Base-by-base conservation (phyloP, 2,329 filamentous ascomycete genomes). In the Clathrospora elynae region DNA sequence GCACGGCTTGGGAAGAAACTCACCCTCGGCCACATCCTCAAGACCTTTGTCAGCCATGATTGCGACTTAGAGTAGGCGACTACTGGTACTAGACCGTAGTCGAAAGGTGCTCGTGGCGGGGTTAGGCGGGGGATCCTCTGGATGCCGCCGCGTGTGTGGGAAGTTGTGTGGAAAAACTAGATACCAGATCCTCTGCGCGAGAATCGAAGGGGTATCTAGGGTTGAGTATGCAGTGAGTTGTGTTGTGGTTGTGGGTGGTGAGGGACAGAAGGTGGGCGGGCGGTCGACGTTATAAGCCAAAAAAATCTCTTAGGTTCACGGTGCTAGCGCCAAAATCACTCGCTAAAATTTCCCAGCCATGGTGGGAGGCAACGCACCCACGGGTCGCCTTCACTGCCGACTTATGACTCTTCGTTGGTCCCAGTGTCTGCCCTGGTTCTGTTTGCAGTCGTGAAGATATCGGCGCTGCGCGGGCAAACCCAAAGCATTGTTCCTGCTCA, bases 1-100 rank as follows among this genome's bases (percentile, higher is more conserved):
- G 22, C 10, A n/a, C 25, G 34, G 19, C 26, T 12, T 7, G 31
- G 41, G 32, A 32, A 23, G 22, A 42, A 55, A 85, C 89, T 80
- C 81, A 95, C 90, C 84, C 82, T 95, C 90, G 74, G 89, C 87
- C 78, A 96, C 86, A 76, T 97, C 92, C 83, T 96, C 91, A 80
- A 97, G 90, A 83, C 92, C 92, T 83, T 96, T 88, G 75, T 86
- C 85, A 90, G 91, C 92, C 92, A 97, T 97, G 84, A 87, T 96
- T 92, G 89, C 85, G 85, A 78, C 80, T 77, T 68, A 36, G 31
- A 53, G 59, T 35, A 69, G 46, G 70, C 71, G 75, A 83, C 81
- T 85, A 83, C 87, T 89, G 87, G 85, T 86, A 75, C 78, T 77
- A 85, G 57, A 54, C 64, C 64, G 66, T 65, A 68, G 66, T 68